Base-by-base conservation (phyloP, 495 filamentous ascomycete species). In the Lasiosphaeria hispida region DNA sequence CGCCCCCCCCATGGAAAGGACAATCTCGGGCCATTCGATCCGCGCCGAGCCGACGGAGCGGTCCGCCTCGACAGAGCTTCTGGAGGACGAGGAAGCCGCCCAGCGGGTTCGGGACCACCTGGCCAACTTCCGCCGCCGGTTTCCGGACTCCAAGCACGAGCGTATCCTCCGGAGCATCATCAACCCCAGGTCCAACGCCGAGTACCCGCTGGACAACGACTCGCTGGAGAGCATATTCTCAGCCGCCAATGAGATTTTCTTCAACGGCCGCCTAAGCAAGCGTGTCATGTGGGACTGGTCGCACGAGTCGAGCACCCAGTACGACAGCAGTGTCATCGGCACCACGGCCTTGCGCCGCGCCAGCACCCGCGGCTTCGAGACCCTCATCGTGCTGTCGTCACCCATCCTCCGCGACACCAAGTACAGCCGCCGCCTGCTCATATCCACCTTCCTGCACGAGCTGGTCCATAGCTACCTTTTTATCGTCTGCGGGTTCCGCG, bases 381-480 rank as follows among this genome's bases (percentile, higher is more conserved):
- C 81, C 3, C 69, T 82, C 35, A 81, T 84, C 52, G 76, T 81
- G 38, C 69, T 84, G 33, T 81, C 78, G 34, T 67, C 72, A 17
- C 70, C 77, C 9, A 80, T 83, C 18, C 72, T 84, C 14, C 65
- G 69, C 19, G 68, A 75, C 45, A 57, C 61, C 35, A 69, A 66
- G 38, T 83, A 78, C 64, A 79, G 78, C 59, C 65, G 79, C 11
- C 70, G 76, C 38, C 71, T 84, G 34, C 72, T 84, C 33, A 81
- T 84, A 53, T 78, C 75, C 15, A 78, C 82, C 2, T 83, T 84
- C 53, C 63, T 84, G 52, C 82, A 84, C 62, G 82, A 84, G 66
- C 69, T 83, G 18, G 76, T 83, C 40, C 82, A 84, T 63, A 77
- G 78, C 62, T 84, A 82, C 58, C 65, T 84, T 37, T 83, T 84